A percentile compares a stretch with the other conserved stretches of the same genome.
These are phyloP conservation scores for Colletotrichum endophyticum DNA, from an alignment of 2,329 filamentous ascomycete genomes.

Conservation along the genomic window DNA sequence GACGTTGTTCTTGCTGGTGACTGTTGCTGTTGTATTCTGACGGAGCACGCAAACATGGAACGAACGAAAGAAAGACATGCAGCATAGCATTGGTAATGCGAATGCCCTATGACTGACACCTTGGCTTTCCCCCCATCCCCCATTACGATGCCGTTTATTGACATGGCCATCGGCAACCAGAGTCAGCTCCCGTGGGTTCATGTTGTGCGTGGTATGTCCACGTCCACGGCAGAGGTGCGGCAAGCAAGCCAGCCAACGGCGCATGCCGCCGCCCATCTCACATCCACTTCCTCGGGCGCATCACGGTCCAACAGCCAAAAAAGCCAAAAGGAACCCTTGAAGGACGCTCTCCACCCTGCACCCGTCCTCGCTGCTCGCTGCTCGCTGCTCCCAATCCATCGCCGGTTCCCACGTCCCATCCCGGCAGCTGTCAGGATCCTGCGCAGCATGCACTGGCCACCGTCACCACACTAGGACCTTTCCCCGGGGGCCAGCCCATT, in stretches of 20 bases:
- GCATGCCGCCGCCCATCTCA: not conserved
- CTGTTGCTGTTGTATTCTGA: not conserved
- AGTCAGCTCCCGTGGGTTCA: not conserved
- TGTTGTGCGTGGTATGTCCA: not conserved
- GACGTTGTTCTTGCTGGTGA: not conserved
- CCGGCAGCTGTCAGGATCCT: slow-evolving; percentile 16
- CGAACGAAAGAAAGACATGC: not conserved
- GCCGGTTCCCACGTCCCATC: slow-evolving; percentile 2
- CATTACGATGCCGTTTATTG: not conserved
- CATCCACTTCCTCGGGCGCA: not conserved
- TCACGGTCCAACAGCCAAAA: not conserved
- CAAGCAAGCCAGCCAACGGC: not conserved
- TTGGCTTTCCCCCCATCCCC: not conserved
- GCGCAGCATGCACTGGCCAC: slow-evolving; percentile 11
- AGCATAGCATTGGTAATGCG: not conserved
- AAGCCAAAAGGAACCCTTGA: not conserved
- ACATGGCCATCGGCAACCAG: not conserved
- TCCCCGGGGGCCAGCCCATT: slow-evolving; percentile 10
- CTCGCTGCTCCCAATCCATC: not conserved
- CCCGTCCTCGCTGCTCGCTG: not conserved
- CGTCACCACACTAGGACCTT: slow-evolving; percentile 11
- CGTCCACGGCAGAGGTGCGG: not conserved
- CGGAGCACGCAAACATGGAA: not conserved
- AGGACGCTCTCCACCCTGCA: not conserved
- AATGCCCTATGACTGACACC: not conserved